These are phyloP conservation scores for Quercus suber DNA, from an alignment of 306 rosid species.

Conservation along the genomic window DNA sequence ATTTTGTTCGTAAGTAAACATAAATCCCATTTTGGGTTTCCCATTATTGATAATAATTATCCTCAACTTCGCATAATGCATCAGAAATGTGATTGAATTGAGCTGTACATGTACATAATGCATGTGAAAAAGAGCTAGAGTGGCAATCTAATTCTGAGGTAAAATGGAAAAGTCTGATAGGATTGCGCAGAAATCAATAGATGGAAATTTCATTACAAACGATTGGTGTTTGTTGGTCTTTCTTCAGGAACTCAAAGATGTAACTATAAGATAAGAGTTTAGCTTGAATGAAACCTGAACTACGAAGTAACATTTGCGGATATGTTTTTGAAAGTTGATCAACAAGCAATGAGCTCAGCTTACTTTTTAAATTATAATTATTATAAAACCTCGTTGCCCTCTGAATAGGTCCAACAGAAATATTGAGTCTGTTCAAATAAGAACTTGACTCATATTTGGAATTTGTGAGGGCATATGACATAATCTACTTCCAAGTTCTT, in stretches of 20 bases:
- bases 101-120: neutral
- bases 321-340: neutral
- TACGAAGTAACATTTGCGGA: neutral
- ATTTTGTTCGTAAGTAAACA: no score
- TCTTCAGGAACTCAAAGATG: neutral
- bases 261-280: neutral
- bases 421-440: no score
- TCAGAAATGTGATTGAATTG: neutral
- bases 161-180: neutral
- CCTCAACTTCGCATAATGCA: neutral
- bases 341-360: neutral
- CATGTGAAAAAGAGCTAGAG: neutral
- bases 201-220: neutral
- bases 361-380: no score
- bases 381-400: no score
- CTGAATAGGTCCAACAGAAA: no score
- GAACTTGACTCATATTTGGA: no score
- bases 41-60: neutral
- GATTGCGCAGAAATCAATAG: neutral
- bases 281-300: neutral
- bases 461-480: no score
- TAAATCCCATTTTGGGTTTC: no score
- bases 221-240: neutral
- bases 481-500: neutral
- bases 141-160: neutral